Conservation (phyloP, 1,284 basidiomycete genomes). For the Somion occarium region DNA sequence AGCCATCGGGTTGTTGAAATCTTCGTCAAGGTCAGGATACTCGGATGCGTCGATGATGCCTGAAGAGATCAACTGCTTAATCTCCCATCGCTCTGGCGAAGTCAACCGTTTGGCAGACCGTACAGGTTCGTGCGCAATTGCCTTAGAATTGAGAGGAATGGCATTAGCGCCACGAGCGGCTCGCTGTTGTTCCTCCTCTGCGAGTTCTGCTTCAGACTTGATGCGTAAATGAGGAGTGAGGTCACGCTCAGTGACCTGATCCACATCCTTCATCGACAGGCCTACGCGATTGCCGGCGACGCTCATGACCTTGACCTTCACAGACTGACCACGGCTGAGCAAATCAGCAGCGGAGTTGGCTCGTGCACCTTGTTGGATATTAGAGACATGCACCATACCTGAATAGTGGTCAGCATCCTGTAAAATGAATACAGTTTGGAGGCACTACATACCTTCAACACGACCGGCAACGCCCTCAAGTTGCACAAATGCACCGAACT, state of each 20-base stretch:
- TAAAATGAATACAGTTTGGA: conserved; percentile 1
- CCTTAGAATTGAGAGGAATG: conserved; percentile 44
- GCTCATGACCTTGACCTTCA: conserved; percentile 96
- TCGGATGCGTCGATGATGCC: conserved; percentile 91
- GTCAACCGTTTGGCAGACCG: conserved; percentile 89
- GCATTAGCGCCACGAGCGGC: conserved; percentile 72
- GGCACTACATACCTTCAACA: conserved; percentile 74
- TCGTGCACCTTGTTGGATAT: conserved; percentile 80
- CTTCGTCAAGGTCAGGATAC: conserved; percentile 95
- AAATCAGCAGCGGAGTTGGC: conserved; percentile 87
- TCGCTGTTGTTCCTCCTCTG: conserved; percentile 65
- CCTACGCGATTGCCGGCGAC: conserved; percentile 78
- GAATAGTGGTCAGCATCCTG: conserved; percentile 2
- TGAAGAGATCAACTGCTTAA: conserved; percentile 97
- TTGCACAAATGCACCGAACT: conserved; percentile 93
- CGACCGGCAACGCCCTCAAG: conserved; percentile 85
- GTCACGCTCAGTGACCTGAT: conserved; percentile 87
- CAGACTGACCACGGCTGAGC: conserved; percentile 76
- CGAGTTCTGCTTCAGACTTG: conserved; percentile 87
- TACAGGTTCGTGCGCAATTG: conserved; percentile 45
- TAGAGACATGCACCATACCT: conserved; percentile 97
- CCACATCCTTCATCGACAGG: conserved; percentile 97
- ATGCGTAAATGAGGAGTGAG: conserved; percentile 91
- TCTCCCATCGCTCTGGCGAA: conserved; percentile 98
- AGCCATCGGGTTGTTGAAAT: conserved; percentile 73